Base-by-base conservation (phyloP, 2,329 filamentous ascomycete genomes). In the Exophiala alcalophila region DNA sequence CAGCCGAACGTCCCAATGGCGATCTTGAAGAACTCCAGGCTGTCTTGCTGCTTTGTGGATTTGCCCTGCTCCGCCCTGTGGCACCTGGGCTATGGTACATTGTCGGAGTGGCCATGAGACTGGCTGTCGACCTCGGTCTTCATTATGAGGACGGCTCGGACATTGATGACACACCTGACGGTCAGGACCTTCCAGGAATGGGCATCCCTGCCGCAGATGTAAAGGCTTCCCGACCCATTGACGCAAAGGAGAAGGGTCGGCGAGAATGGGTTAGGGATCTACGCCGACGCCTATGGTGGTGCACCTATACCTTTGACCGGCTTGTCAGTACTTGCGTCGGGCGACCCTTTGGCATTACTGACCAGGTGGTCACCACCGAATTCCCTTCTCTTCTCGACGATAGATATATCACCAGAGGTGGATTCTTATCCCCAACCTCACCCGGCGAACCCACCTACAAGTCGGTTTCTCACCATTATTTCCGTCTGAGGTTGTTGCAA, bases 21-120 rank as follows among this genome's bases (percentile, higher is more conserved):
- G 89, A 88, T 0, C 65, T 97, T 26, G 90, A 96, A 62, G 90
- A 96, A 59, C 70, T 97, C 37, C 91, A 97, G 61, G 89, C 89
- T n/a, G 90, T 97, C 5, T 68, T 97, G 34, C 71, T 97, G 28
- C 73, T 97, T 31, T 90, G 91, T 30, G 89, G 89, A 40, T 95
- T 97, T 71, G 91, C 91, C 5, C 72, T 98, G 34, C 73, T 97
- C 50, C 78, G 91, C 40, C 92, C 92, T 1, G 89, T 97, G 15
- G 88, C 91, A 1, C 91, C 91, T 0, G 92, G 92, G 10, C 70
- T 97, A 30, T 97, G 91, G 91, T 97, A 97, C 65, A 97, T 97
- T 49, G 86, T 94, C 47, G 92, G 92, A 8, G 90, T 96, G 29
- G 91, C 91, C 4, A 84, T 94, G 47, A 83, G 92, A 25, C 67